Conservation (phyloP, 345 rosid genomes). For the Salix viminalis region DNA sequence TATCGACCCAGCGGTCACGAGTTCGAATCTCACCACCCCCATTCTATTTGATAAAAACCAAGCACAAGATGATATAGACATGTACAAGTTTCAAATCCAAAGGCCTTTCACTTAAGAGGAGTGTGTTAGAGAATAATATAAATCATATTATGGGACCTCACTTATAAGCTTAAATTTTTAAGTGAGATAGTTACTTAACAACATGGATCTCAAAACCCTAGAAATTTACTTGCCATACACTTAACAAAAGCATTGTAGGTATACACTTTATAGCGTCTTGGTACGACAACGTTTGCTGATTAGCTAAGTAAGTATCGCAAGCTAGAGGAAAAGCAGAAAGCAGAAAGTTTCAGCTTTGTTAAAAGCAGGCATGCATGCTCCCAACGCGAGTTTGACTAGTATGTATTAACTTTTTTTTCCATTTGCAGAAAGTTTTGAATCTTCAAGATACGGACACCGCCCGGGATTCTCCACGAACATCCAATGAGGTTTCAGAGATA, state of each 20-base stretch:
- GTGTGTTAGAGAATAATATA: no score
- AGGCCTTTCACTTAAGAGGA: no score
- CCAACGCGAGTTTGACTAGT: conserved; percentile 5
- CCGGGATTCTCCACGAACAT: conserved; percentile 6
- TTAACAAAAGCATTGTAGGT: neutral
- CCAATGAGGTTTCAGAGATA: conserved; percentile 2
- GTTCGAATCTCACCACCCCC: no score
- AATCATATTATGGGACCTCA: no score
- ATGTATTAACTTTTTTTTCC: conserved; percentile 2
- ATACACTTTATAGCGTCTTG: neutral
- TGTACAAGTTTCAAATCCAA: no score
- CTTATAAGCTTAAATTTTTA: no score
- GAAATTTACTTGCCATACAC: neutral
- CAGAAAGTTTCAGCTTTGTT: conserved; percentile 11
- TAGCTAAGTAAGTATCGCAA: conserved; percentile 17
- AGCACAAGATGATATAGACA: no score
- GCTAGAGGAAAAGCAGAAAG: neutral
- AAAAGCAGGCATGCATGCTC: neutral
- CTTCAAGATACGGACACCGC: conserved; percentile 10
- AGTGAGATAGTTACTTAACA: no score
- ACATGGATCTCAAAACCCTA: neutral
- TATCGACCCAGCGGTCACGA: no score
- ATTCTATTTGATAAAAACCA: no score
- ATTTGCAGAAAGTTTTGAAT: conserved; percentile 17
- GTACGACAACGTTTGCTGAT: conserved; percentile 5